phyloP scores from a whole-genome alignment of 768 basidiomycete genomes.

The Guyanaporus albipodus region DNA sequence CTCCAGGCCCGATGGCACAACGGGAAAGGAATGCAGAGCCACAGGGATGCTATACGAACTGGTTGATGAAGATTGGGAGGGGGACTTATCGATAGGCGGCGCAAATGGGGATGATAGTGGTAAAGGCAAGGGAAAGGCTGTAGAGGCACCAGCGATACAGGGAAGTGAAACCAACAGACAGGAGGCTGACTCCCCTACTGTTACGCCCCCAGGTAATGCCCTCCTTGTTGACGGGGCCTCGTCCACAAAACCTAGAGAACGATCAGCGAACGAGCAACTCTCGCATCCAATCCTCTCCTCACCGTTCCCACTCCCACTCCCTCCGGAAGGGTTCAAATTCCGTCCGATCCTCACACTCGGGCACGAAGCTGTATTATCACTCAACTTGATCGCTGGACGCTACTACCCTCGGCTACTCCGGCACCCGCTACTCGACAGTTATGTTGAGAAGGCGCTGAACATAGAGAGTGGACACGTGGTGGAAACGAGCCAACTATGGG shows the following conservation, averaged over 20 bases:
- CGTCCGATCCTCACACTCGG: conserved; percentile 60
- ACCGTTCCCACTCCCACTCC: conserved; percentile 48
- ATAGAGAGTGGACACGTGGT: conserved; percentile 36
- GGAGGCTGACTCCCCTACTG: background rate
- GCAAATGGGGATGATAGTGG: conserved; percentile 10
- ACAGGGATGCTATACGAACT: conserved; percentile 76
- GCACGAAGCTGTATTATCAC: conserved; percentile 60
- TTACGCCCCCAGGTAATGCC: conserved; percentile 16
- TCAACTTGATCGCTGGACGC: conserved; percentile 70
- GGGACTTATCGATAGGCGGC: conserved; percentile 26
- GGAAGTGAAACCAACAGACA: conserved; percentile 6
- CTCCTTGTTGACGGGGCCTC: conserved; percentile 16
- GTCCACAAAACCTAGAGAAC: conserved; percentile 13
- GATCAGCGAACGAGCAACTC: conserved; percentile 29
- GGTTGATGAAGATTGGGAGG: conserved; percentile 68
- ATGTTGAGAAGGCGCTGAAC: conserved; percentile 38
- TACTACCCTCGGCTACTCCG: conserved; percentile 73
- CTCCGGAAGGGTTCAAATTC: conserved; percentile 69
- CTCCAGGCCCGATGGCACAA: conserved; percentile 36
- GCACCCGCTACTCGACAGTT: conserved; percentile 54
- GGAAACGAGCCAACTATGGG: conserved; percentile 54
- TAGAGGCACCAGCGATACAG: conserved; percentile 16
- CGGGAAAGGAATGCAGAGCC: conserved; percentile 57
- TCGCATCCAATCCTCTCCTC: conserved; percentile 34
- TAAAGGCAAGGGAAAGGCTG: conserved; percentile 33